Percentiles rank a stretch among this genome's conserved stretches.
These are phyloP conservation scores for Mimosa bimucronata DNA, from an alignment of 306 rosid genomes.

Conservation along the genomic window DNA sequence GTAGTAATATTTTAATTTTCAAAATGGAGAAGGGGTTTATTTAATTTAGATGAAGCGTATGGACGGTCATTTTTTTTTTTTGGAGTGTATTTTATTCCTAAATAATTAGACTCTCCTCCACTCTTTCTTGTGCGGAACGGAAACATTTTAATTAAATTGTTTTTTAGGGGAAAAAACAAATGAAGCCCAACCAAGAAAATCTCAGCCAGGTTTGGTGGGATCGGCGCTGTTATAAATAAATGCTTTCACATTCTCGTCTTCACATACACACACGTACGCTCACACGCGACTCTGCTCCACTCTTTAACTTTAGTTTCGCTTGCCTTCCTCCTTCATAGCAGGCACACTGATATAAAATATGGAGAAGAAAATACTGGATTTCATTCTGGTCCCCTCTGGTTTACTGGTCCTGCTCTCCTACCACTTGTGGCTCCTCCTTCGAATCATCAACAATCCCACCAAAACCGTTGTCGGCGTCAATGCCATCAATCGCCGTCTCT, in stretches of 20 bases:
- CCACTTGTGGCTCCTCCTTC: constrained; percentile 78
- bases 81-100: too few species aligned
- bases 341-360: constrained; percentile 27
- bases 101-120: too few species aligned
- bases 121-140: too few species aligned
- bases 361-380: constrained; percentile 61
- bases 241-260: not conserved
- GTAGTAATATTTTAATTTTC: too few species aligned
- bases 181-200: not conserved
- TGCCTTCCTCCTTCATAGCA: not conserved
- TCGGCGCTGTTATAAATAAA: not conserved
- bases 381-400: constrained; percentile 65
- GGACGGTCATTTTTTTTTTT: too few species aligned
- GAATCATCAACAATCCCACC: constrained; percentile 60
- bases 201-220: not conserved
- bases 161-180: not conserved
- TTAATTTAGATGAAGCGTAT: too few species aligned
- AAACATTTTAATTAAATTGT: too few species aligned
- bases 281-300: constrained; percentile 27
- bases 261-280: constrained; percentile 43
- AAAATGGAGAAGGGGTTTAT: too few species aligned
- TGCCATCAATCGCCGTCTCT: constrained; percentile 80
- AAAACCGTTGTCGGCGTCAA: constrained; percentile 80
- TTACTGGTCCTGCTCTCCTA: constrained; percentile 59
- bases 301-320: constrained; percentile 14